These are phyloP conservation scores for Acanthamoeba royreba DNA, from an alignment of 208 protist species.

Conservation along the genomic window DNA sequence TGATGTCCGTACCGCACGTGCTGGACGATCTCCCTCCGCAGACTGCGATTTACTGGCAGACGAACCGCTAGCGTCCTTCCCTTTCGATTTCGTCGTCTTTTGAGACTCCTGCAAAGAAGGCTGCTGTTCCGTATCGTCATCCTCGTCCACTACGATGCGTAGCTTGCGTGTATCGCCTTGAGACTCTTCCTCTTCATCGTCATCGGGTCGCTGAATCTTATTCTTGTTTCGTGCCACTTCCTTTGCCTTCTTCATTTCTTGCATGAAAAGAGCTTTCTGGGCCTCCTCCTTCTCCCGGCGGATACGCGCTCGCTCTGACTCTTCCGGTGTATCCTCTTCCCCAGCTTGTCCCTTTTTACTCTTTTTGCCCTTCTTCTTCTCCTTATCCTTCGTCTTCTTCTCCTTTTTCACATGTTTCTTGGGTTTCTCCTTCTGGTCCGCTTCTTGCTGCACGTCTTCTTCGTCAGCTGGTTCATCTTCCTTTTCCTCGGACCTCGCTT, in stretches of 20 bases:
- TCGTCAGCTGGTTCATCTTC: background rate
- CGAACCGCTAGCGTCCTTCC: background rate
- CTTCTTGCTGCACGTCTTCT: background rate
- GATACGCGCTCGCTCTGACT: background rate
- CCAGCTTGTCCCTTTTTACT: background rate
- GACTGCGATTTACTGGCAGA: background rate
- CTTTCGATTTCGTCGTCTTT: background rate
- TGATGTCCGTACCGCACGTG: background rate
- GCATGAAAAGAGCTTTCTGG: background rate
- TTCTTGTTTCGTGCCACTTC: background rate
- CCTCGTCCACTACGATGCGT: background rate
- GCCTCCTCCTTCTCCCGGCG: background rate
- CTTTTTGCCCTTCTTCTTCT: background rate
- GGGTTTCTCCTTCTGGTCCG: background rate
- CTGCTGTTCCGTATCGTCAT: background rate
- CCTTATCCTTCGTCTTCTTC: background rate
- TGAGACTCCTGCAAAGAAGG: background rate
- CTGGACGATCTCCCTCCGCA: background rate
- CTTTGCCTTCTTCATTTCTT: constrained; percentile 18
- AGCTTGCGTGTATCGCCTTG: background rate
- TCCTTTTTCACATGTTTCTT: background rate
- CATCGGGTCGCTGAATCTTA: background rate
- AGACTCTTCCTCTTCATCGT: background rate
- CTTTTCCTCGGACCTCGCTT: background rate
- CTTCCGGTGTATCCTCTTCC: background rate